Conservation (phyloP, 2,329 filamentous ascomycete genomes). For the Aspergillus transmontanensis region DNA sequence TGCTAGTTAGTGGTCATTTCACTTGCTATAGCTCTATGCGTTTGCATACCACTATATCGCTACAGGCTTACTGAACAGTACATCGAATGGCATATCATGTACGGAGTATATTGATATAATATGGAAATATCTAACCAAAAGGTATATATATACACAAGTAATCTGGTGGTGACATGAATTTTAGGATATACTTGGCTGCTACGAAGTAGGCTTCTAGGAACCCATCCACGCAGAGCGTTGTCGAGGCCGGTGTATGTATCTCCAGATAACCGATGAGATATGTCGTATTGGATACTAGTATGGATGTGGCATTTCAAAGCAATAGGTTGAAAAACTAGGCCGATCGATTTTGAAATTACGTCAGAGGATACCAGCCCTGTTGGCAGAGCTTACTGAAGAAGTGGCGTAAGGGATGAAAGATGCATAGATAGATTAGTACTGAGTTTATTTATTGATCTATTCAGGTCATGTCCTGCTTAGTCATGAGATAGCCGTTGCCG, state of each 20-base stretch:
- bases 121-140: too few relatives aligned
- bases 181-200: too few relatives aligned
- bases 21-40: neutral
- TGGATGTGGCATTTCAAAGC: neutral
- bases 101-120: neutral
- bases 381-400: neutral
- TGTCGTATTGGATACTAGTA: neutral
- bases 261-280: neutral
- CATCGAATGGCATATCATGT: neutral
- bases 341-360: neutral
- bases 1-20: neutral
- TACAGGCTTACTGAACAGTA: neutral
- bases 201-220: too few relatives aligned
- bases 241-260: neutral
- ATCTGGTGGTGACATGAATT: too few relatives aligned
- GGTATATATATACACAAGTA: too few relatives aligned
- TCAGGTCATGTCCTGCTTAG: neutral
- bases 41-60: neutral
- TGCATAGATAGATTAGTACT: neutral
- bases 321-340: neutral
- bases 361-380: neutral
- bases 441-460: slow-evolving; percentile 5
- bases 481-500: neutral
- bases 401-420: slow-evolving; percentile 20
- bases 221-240: neutral